These are phyloP conservation scores for Cutaneotrichosporon dermatis DNA, from an alignment of 1,284 basidiomycete species.

Conservation along the genomic window DNA sequence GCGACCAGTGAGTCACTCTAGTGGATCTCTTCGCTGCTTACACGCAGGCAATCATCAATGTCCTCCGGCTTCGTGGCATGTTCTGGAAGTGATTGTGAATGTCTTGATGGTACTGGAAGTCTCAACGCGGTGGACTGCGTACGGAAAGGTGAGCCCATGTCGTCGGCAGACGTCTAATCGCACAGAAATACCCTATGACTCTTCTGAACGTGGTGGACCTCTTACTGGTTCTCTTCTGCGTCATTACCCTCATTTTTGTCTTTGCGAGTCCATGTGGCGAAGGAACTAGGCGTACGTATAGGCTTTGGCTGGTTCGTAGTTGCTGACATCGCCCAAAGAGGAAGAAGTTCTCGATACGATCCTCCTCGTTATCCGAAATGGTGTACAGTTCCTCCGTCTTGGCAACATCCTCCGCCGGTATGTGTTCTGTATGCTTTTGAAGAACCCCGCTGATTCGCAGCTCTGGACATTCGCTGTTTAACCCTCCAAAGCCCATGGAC, in stretches of 20 bases:
- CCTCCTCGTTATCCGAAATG: constrained; percentile 80
- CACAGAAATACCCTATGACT: constrained; percentile 91
- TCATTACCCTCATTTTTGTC: constrained; percentile 76
- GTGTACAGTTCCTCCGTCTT: constrained; percentile 82
- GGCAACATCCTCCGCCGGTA: constrained; percentile 87
- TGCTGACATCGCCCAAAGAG: constrained; percentile 53
- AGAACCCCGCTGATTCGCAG: constrained; percentile 48
- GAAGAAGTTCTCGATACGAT: constrained; percentile 89
- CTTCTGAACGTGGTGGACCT: constrained; percentile 84
- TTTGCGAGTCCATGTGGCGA: constrained; percentile 56
- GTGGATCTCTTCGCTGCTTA: not conserved
- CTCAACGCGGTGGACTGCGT: constrained; percentile 76
- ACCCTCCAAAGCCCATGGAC: constrained; percentile 85
- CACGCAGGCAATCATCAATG: constrained; percentile 36
- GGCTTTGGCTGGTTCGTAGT: too few species aligned
- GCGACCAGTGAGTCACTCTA: constrained; percentile 37
- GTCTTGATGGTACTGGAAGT: constrained; percentile 89
- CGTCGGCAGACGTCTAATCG: not conserved
- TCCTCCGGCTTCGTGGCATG: constrained; percentile 64
- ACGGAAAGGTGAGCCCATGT: constrained; percentile 63
- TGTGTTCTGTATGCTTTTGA: constrained; percentile 35
- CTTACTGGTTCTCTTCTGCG: constrained; percentile 77
- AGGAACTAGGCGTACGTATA: constrained; percentile 38
- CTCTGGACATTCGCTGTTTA: constrained; percentile 89
- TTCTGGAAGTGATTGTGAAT: constrained; percentile 87